A percentile compares a stretch with the other conserved stretches of the same genome.
phyloP scores from a whole-genome alignment of 2,329 filamentous ascomycete species.

The Phialemoniopsis sp. region DNA sequence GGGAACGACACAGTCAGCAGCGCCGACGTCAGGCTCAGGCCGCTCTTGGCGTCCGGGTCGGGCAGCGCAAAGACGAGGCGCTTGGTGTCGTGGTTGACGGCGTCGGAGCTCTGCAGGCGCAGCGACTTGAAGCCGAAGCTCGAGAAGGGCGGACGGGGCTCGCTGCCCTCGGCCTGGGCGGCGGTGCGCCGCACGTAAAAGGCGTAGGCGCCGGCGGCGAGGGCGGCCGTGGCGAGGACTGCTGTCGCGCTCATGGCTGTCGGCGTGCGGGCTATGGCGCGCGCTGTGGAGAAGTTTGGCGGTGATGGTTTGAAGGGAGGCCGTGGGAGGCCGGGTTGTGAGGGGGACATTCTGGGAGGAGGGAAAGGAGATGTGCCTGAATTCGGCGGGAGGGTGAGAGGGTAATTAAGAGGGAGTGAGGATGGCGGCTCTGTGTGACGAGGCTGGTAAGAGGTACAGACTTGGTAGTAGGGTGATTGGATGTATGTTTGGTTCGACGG shows the following conservation, averaged over 20 bases:
- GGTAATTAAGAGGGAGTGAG: too few relatives aligned
- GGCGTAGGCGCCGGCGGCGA: slow-evolving; percentile 10
- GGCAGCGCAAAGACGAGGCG: slow-evolving; percentile 52
- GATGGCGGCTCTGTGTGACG: too few relatives aligned
- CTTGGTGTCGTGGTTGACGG: slow-evolving; percentile 57
- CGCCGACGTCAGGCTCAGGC: slow-evolving; percentile 47
- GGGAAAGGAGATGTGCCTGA: too few relatives aligned
- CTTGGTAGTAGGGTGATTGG: too few relatives aligned
- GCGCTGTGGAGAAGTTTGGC: too few relatives aligned
- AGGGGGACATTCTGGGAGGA: too few relatives aligned
- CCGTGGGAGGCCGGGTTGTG: too few relatives aligned
- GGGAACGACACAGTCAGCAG: slow-evolving; percentile 59
- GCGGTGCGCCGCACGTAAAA: slow-evolving; percentile 5
- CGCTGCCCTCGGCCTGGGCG: slow-evolving; percentile 8
- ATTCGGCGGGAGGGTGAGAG: too few relatives aligned
- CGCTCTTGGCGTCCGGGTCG: slow-evolving; percentile 37
- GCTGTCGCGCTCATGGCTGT: slow-evolving; percentile 5
- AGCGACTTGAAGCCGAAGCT: slow-evolving; percentile 37
- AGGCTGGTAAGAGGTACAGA: too few relatives aligned
- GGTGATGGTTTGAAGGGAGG: too few relatives aligned
- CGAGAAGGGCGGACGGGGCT: slow-evolving; percentile 9
- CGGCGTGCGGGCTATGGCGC: too few relatives aligned
- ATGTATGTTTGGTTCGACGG: too few relatives aligned
- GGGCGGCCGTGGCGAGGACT: slow-evolving; percentile 6
- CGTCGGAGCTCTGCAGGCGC: slow-evolving; percentile 43